Percentiles rank a stretch among this genome's conserved stretches.
These are phyloP conservation scores for Huntiella abstrusa DNA, from an alignment of 2,329 filamentous ascomycete species.

Conservation along the genomic window DNA sequence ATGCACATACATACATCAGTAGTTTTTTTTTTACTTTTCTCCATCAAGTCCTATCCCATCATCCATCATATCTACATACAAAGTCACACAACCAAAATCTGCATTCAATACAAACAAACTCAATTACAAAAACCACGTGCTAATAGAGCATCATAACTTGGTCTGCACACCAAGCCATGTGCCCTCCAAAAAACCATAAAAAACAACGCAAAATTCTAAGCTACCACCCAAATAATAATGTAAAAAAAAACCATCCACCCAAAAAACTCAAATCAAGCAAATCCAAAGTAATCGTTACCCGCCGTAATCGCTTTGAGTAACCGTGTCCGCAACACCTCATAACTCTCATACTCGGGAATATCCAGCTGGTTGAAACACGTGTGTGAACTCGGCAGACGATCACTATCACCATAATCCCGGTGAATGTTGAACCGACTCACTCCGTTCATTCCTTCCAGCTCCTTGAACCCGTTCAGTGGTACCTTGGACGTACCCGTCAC, in stretches of 20 bases:
- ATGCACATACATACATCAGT: neutral
- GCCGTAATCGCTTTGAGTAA: constrained; percentile 93
- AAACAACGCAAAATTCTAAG: neutral
- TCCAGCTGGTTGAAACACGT: constrained; percentile 99
- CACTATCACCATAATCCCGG: constrained; percentile 90
- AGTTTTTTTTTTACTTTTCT: neutral
- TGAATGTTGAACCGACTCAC: constrained; percentile 98
- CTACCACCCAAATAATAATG: constrained; percentile 1
- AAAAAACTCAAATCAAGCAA: constrained; percentile 48
- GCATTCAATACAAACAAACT: neutral
- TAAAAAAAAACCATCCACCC: neutral
- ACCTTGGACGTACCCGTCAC: constrained; percentile 98
- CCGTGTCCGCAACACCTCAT: constrained; percentile 73
- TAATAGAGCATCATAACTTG: neutral
- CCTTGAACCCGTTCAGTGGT: constrained; percentile 94
- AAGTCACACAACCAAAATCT: neutral
- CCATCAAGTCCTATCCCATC: neutral
- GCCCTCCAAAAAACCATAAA: neutral
- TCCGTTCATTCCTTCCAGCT: constrained; percentile 97
- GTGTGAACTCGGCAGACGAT: constrained; percentile 85
- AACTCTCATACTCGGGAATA: constrained; percentile 93
- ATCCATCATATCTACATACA: too few relatives aligned
- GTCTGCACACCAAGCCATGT: constrained; percentile 4
- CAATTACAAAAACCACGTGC: neutral
- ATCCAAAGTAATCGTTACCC: constrained; percentile 92